These are phyloP conservation scores for Begonia masoniana DNA, from an alignment of 306 rosid species.

Conservation along the genomic window DNA sequence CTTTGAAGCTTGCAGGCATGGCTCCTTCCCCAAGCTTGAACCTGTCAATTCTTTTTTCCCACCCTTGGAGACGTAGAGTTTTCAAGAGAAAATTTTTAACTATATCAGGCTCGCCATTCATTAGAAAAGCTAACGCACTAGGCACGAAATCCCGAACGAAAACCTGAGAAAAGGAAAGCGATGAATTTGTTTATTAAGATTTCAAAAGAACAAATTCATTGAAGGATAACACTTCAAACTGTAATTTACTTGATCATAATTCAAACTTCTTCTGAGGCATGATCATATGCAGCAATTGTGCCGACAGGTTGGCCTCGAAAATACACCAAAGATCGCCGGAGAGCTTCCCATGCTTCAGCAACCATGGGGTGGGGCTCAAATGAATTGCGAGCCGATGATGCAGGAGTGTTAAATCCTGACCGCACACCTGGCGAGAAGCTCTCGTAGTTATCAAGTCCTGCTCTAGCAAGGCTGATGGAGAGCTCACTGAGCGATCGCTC, in stretches of 20 bases:
- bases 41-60: conserved; percentile 80
- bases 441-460: conserved; percentile 41
- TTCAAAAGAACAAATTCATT: too few species aligned
- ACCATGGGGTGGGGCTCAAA: conserved; percentile 93
- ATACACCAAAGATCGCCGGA: conserved; percentile 63
- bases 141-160: conserved; percentile 89
- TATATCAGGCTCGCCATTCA: conserved; percentile 10
- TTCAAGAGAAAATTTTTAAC: conserved; percentile 70
- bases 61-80: conserved; percentile 80
- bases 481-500: conserved; percentile 86
- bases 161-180: conserved; percentile 26
- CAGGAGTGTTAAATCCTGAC: conserved; percentile 71
- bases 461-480: conserved; percentile 32
- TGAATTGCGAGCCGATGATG: conserved; percentile 59
- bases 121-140: conserved; percentile 79
- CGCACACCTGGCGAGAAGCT: conserved; percentile 54
- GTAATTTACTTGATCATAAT: conserved; percentile 63
- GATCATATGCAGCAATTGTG: conserved; percentile 77
- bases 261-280: conserved; percentile 76
- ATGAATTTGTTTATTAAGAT: background rate
- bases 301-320: conserved; percentile 68
- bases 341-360: conserved; percentile 88
- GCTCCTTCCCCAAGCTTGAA: conserved; percentile 89
- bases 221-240: background rate
- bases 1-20: conserved; percentile 92